Evolutionary conservation across 192 early-diverging fungal species (phyloP), one percentile per base, ranked within the genome.

Genomic region (Polychytrium aggregatum): DNA sequence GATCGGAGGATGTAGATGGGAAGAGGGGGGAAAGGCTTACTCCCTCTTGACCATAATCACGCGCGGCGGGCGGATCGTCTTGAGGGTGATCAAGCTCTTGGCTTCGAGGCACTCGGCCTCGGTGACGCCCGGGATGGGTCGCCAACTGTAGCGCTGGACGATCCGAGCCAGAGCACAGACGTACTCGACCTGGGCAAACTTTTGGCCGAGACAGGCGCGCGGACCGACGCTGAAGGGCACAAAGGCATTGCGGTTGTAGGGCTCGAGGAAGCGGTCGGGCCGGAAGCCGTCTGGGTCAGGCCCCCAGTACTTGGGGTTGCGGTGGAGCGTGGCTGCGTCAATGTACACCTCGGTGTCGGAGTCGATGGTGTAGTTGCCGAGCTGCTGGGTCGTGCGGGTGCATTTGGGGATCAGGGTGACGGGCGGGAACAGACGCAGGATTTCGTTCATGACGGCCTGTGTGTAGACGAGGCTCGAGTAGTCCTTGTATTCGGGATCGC

Each of bases 381-480:
- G 38, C 24, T 34, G 35, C 22, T 27, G 29, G n/a, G 59, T 31
- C 22, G 2, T 46, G 18, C 50, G 25, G 1, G 51, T 50, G 27
- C 20, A 58, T 44, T 62, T 62, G 33, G 64, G 64, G 30, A 67
- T 49, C 7, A 7, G 44, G 18, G 37, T 13, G 29, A 64, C 61
- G 13, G 53, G 55, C 9, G 65, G 60, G 36, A 37, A 57, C 39
- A 50, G n/a, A 2, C 65, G 52, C 26, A 68, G 46, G 6, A 54
- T 53, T 56, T 68, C 65, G 45, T 68, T 62, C 60, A 68, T 58
- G 29, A 60, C 27, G 3, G 65, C 60, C 56, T 60, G 36, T 21
- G 50, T 34, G 44, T 48, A 64, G 3, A 27, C 34, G 18, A 68
- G 44, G n/a, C 46, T 41, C 2, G 30, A 17, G 36, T 46, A 1